These are phyloP conservation scores for Salix arbutifolia DNA, from an alignment of 345 rosid species.

Conservation along the genomic window DNA sequence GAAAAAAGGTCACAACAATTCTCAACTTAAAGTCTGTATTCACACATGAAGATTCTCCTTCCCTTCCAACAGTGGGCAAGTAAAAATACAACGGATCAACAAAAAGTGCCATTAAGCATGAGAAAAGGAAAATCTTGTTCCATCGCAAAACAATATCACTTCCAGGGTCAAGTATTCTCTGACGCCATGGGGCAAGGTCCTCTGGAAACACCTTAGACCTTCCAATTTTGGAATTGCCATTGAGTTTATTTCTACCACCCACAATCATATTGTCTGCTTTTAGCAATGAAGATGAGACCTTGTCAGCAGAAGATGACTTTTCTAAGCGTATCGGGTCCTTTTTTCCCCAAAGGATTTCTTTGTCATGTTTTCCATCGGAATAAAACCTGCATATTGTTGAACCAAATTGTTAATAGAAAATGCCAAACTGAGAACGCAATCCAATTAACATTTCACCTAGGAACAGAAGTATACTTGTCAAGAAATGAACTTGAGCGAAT, in stretches of 20 bases:
- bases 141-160: slow-evolving; percentile 73
- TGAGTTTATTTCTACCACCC: slow-evolving; percentile 42
- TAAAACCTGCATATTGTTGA: slow-evolving; percentile 54
- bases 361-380: slow-evolving; percentile 48
- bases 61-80: slow-evolving; percentile 57
- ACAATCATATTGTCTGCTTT: slow-evolving; percentile 45
- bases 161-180: slow-evolving; percentile 76
- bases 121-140: slow-evolving; percentile 76
- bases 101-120: slow-evolving; percentile 81
- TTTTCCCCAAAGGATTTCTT: slow-evolving; percentile 42
- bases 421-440: not conserved
- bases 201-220: slow-evolving; percentile 41
- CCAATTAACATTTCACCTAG: not conserved
- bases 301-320: slow-evolving; percentile 41
- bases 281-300: slow-evolving; percentile 44
- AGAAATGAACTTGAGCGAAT: not conserved
- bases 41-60: slow-evolving; percentile 40
- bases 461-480: not conserved
- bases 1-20: slow-evolving; percentile 61
- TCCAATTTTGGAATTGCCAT: slow-evolving; percentile 37
- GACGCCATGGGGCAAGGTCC: slow-evolving; percentile 52
- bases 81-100: slow-evolving; percentile 81
- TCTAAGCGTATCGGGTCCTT: slow-evolving; percentile 40
- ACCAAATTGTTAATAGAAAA: slow-evolving; percentile 1
- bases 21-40: slow-evolving; percentile 56